These are phyloP conservation scores for Colletotrichum sp. DNA, from an alignment of 2,329 filamentous ascomycete species.

Conservation along the genomic window DNA sequence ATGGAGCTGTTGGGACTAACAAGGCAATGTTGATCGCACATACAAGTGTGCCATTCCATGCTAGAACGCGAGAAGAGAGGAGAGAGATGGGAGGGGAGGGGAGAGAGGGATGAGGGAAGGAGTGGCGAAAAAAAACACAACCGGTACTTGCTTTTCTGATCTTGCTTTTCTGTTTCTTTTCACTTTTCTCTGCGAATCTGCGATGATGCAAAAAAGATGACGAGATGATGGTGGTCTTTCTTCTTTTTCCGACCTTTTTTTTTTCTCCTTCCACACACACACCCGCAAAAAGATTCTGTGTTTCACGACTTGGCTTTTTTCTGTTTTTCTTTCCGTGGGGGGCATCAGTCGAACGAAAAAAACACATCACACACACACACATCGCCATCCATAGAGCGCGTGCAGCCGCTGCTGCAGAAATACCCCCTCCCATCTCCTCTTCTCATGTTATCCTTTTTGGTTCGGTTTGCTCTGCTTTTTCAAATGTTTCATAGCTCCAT, in stretches of 20 bases:
- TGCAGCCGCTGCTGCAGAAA: conserved; percentile 12
- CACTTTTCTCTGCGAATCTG: not conserved
- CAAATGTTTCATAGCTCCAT: not conserved
- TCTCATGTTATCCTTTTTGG: not conserved
- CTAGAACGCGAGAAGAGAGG: not conserved
- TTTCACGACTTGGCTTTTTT: not conserved
- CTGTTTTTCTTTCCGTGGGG: not conserved
- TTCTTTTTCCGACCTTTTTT: not conserved
- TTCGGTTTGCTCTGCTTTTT: not conserved
- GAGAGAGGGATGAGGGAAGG: not conserved
- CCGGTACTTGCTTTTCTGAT: not conserved
- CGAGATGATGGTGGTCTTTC: not conserved
- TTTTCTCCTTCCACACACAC: not conserved
- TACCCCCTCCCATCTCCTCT: not conserved
- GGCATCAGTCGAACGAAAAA: not conserved
- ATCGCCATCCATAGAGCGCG: not conserved
- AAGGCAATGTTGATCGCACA: not conserved
- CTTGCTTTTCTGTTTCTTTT: not conserved
- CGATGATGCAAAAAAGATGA: not conserved
- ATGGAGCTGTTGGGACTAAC: not conserved
- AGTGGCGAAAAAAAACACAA: not conserved
- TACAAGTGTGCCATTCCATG: not conserved
- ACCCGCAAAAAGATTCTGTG: not conserved
- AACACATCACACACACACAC: not conserved
- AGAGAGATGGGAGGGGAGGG: not conserved